Percentiles rank a stretch among this genome's conserved stretches.
These are phyloP conservation scores for Pseudocercospora macadamiae DNA, from an alignment of 2,329 filamentous ascomycete genomes.

Conservation along the genomic window DNA sequence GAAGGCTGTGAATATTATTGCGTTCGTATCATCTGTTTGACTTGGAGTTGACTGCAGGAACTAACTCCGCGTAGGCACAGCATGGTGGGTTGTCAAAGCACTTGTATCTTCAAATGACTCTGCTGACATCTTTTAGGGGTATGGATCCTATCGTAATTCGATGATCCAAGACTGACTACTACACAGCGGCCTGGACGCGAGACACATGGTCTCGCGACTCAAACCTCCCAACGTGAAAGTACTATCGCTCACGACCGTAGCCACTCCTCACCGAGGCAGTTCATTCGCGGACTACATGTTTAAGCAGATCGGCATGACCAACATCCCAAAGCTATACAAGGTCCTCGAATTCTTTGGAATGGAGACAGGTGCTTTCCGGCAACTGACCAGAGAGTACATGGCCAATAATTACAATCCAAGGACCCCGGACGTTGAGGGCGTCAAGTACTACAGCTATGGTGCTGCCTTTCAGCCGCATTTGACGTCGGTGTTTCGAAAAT, in stretches of 20 bases:
- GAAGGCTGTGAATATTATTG: constrained; percentile 66
- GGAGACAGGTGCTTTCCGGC: constrained; percentile 63
- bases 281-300: constrained; percentile 66
- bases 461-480: constrained; percentile 59
- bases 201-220: constrained; percentile 65
- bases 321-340: constrained; percentile 59
- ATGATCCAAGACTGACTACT: constrained; percentile 6
- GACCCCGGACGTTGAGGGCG: constrained; percentile 58
- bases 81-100: constrained; percentile 20
- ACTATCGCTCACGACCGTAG: constrained; percentile 66
- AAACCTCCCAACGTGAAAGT: constrained; percentile 72
- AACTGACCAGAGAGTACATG: constrained; percentile 64
- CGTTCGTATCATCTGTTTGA: constrained; percentile 48
- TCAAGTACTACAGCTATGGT: constrained; percentile 67
- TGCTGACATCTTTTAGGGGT: constrained; percentile 27
- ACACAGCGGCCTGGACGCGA: constrained; percentile 62
- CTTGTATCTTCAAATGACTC: not conserved
- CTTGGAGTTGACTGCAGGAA: not conserved
- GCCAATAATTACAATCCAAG: constrained; percentile 60
- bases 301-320: constrained; percentile 57
- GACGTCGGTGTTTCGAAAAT: constrained; percentile 61
- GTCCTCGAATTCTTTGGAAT: constrained; percentile 58
- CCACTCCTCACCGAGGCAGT: constrained; percentile 64
- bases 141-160: constrained; percentile 3
- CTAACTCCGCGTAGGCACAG: constrained; percentile 16